Conservation (phyloP, 257 asterid species). For the Scutellaria minor region DNA sequence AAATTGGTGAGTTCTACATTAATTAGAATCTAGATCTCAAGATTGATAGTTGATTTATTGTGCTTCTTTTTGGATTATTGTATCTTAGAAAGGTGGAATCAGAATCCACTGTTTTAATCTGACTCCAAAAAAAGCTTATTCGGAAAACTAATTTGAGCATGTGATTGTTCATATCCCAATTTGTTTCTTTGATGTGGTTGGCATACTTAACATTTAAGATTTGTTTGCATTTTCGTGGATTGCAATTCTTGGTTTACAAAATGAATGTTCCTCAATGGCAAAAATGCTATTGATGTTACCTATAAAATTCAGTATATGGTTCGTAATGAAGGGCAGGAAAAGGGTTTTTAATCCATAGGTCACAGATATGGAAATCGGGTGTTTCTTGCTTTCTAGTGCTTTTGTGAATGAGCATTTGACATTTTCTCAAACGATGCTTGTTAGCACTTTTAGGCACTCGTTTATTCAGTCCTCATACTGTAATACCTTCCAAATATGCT, state of each 20-base stretch:
- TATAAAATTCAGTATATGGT: too few species aligned
- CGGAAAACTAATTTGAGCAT: background rate
- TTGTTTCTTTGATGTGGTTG: background rate
- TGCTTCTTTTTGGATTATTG: slow-evolving; percentile 32
- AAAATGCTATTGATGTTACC: background rate
- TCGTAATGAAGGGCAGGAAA: too few species aligned
- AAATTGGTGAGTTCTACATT: slow-evolving; percentile 1
- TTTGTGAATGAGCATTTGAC: background rate
- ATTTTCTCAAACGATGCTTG: background rate
- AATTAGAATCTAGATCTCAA: slow-evolving; percentile 35
- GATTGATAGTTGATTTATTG: slow-evolving; percentile 23
- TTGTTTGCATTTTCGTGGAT: background rate
- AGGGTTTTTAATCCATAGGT: too few species aligned
- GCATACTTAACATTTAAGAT: background rate
- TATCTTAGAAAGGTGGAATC: background rate
- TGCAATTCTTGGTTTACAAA: background rate
- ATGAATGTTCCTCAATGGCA: background rate
- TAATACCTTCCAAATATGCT: slow-evolving; percentile 11
- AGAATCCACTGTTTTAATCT: too few species aligned
- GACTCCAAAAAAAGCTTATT: too few species aligned
- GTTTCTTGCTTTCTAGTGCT: background rate
- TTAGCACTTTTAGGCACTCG: background rate
- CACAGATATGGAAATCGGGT: background rate
- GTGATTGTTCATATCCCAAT: background rate
- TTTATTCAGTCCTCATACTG: background rate